Conservation (phyloP, 768 basidiomycete genomes). For the Tephrocybe sp. region DNA sequence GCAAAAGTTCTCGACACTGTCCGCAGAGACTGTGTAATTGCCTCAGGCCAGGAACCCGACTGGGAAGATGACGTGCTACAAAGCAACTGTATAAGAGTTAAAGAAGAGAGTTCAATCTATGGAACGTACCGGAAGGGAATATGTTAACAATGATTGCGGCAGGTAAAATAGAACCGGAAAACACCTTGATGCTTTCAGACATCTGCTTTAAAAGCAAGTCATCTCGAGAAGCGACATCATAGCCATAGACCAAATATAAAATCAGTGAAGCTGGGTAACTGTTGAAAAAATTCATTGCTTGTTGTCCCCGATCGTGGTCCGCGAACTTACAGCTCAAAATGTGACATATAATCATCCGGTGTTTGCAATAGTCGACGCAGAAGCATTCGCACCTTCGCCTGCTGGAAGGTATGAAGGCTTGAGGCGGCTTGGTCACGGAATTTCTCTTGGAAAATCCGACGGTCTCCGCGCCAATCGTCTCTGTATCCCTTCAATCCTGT, state of each 20-base stretch:
- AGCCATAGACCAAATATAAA: background rate
- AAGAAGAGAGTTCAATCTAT: background rate
- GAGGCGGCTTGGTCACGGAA: background rate
- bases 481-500: background rate
- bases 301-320: background rate
- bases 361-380: background rate
- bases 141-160: background rate
- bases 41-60: background rate
- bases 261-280: background rate
- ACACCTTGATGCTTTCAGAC: background rate
- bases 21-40: background rate
- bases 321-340: background rate
- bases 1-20: background rate
- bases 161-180: background rate
- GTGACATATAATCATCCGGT: background rate
- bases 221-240: background rate
- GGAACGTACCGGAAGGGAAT: background rate
- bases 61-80: background rate
- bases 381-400: background rate
- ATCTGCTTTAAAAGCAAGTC: background rate
- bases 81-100: no score
- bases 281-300: background rate
- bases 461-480: background rate
- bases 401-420: background rate
- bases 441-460: background rate